A percentile compares a stretch with the other conserved stretches of the same genome.
Evolutionary conservation across 192 early-diverging fungal genomes (phyloP).

Genomic region (Pecoramyces ruminantium): DNA sequence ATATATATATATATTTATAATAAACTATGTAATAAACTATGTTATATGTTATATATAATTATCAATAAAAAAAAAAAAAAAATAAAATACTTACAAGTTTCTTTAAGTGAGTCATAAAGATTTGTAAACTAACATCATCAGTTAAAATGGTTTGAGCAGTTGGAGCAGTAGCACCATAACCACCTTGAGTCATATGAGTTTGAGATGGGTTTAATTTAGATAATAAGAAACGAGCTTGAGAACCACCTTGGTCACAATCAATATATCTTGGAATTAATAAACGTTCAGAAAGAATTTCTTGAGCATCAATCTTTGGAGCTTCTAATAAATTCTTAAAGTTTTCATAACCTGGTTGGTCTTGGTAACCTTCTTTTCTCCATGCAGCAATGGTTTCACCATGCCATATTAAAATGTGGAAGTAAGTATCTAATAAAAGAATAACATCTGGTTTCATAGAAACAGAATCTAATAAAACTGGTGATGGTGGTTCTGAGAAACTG

Average conservation of each 20-base stretch:
- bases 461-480: conserved; percentile 88
- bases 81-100: conserved; percentile 19
- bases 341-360: conserved; percentile 83
- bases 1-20: too few relatives aligned
- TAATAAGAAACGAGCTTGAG: conserved; percentile 93
- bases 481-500: conserved; percentile 63
- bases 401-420: conserved; percentile 98
- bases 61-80: too few relatives aligned
- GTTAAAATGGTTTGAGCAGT: conserved; percentile 83
- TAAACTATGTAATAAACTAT: too few relatives aligned
- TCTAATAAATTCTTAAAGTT: conserved; percentile 86
- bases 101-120: conserved; percentile 89
- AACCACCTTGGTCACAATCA: conserved; percentile 87
- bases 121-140: conserved; percentile 93
- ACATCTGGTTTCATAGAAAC: conserved; percentile 88
- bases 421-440: conserved; percentile 85
- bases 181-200: conserved; percentile 51
- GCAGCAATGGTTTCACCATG: conserved; percentile 92
- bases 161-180: conserved; percentile 9
- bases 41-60: too few relatives aligned
- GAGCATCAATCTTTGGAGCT: conserved; percentile 70
- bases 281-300: conserved; percentile 73
- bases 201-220: conserved; percentile 96
- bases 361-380: conserved; percentile 92
- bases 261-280: conserved; percentile 97